These are phyloP conservation scores for Noccaea bulbosa DNA, from an alignment of 345 rosid species.

Conservation along the genomic window DNA sequence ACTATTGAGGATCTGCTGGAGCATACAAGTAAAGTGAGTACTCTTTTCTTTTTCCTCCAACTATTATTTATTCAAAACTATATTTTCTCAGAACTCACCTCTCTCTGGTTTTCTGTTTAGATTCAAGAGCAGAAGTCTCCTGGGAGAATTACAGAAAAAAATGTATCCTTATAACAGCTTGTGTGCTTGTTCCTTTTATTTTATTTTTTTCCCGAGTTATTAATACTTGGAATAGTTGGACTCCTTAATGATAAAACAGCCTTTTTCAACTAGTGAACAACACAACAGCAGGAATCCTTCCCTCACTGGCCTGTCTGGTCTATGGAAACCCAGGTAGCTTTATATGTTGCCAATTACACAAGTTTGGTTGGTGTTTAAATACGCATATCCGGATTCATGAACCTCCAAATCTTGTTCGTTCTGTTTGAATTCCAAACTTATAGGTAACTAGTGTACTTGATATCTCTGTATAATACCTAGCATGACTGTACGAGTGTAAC, in stretches of 20 bases:
- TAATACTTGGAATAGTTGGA: constrained; percentile 37
- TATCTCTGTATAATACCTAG: constrained; percentile 7
- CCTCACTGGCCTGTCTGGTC: constrained; percentile 70
- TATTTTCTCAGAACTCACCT: constrained; percentile 38
- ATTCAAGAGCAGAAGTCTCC: constrained; percentile 76
- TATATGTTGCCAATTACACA: constrained; percentile 11
- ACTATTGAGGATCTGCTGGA: constrained; percentile 88
- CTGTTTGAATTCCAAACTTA: neutral
- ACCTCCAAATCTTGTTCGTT: neutral
- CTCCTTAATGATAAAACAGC: constrained; percentile 67
- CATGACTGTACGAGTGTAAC: constrained; percentile 3
- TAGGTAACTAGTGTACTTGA: neutral
- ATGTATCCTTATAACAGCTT: constrained; percentile 62
- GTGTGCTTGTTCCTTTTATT: constrained; percentile 10
- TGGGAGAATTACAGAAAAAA: constrained; percentile 57
- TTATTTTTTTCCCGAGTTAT: neutral
- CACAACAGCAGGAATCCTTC: constrained; percentile 52
- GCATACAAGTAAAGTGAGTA: constrained; percentile 84
- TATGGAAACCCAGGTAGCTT: constrained; percentile 71
- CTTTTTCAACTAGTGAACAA: constrained; percentile 55
- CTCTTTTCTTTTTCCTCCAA: constrained; percentile 22
- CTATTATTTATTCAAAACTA: constrained; percentile 23
- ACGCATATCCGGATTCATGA: constrained; percentile 16
- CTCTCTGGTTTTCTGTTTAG: constrained; percentile 48
- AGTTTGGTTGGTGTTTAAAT: constrained; percentile 16